A percentile compares a stretch with the other conserved stretches of the same genome.
Conservation (phyloP, 2,329 filamentous ascomycete genomes). For the Xylaria sp. region DNA sequence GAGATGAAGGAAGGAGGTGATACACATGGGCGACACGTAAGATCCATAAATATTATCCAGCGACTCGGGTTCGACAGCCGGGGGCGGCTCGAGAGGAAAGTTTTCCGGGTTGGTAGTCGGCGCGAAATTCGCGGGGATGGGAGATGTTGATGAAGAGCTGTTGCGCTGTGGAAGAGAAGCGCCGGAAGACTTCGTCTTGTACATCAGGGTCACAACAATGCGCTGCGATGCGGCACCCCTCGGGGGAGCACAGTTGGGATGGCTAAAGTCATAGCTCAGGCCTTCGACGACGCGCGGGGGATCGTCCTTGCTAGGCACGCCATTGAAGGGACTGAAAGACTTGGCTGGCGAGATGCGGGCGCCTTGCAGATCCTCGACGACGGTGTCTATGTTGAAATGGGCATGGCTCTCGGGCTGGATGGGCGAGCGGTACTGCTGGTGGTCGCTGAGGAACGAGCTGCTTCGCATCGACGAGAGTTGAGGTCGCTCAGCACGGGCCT, state of each 20-base stretch:
- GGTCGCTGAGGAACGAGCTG: constrained; percentile 70
- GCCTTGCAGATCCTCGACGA: constrained; percentile 65
- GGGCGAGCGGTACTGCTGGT: constrained; percentile 71
- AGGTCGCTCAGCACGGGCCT: constrained; percentile 53
- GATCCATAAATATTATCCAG: constrained; percentile 74
- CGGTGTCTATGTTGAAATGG: constrained; percentile 71
- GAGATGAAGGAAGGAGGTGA: constrained; percentile 72
- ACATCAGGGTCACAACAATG: constrained; percentile 72
- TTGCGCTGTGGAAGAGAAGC: constrained; percentile 50
- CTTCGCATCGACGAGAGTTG: constrained; percentile 65
- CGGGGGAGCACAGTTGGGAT: constrained; percentile 69
- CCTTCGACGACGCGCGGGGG: constrained; percentile 70
- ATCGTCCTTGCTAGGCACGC: constrained; percentile 67
- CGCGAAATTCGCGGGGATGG: constrained; percentile 65
- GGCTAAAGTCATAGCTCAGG: constrained; percentile 69
- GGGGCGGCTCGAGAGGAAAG: constrained; percentile 69
- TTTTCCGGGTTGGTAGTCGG: constrained; percentile 67
- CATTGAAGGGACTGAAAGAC: constrained; percentile 63
- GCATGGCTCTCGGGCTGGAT: constrained; percentile 58
- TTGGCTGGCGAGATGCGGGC: constrained; percentile 54
- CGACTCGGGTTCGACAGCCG: constrained; percentile 63
- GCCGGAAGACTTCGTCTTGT: constrained; percentile 58
- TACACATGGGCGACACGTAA: constrained; percentile 72
- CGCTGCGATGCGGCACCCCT: constrained; percentile 60
- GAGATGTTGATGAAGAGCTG: constrained; percentile 52